Conservation (phyloP, 1,284 basidiomycete genomes). For the Cryptococcus sp. region DNA sequence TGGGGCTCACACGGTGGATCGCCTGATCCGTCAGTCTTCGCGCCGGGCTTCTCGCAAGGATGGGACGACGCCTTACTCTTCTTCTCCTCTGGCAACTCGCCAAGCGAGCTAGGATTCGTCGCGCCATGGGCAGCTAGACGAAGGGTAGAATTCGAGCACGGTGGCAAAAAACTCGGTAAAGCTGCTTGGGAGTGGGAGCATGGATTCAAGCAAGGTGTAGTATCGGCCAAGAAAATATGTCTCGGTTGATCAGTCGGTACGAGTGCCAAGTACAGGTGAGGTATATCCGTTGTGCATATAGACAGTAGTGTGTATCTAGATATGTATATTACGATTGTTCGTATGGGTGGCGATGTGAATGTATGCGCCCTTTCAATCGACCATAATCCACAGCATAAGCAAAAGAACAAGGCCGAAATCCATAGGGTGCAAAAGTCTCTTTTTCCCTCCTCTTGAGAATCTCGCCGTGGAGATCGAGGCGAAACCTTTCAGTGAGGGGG, state of each 20-base stretch:
- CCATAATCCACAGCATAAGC: conserved; percentile 27
- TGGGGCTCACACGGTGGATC: conserved; percentile 60
- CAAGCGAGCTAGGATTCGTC: conserved; percentile 64
- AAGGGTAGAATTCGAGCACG: conserved; percentile 55
- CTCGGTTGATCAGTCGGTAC: conserved; percentile 10
- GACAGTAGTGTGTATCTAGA: not conserved
- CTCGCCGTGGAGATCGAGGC: conserved; percentile 28
- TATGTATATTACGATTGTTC: not conserved
- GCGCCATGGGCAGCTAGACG: conserved; percentile 63
- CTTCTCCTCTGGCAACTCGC: conserved; percentile 47
- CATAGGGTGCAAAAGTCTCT: conserved; percentile 38
- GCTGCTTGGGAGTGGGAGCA: conserved; percentile 63
- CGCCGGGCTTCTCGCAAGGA: conserved; percentile 65
- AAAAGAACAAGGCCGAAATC: conserved; percentile 43
- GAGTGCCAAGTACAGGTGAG: conserved; percentile 2
- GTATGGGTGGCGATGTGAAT: conserved; percentile 1
- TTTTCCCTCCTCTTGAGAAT: conserved; percentile 41
- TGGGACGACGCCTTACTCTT: conserved; percentile 72
- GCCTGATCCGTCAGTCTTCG: conserved; percentile 68
- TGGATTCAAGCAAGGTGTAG: conserved; percentile 56
- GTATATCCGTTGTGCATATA: not conserved
- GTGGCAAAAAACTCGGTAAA: conserved; percentile 52
- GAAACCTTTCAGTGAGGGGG: conserved; percentile 46
- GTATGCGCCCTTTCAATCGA: conserved; percentile 44
- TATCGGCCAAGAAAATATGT: conserved; percentile 22